Evolutionary conservation across 345 rosid species (phyloP).

Genomic region (Eucalyptus fibrosa): DNA sequence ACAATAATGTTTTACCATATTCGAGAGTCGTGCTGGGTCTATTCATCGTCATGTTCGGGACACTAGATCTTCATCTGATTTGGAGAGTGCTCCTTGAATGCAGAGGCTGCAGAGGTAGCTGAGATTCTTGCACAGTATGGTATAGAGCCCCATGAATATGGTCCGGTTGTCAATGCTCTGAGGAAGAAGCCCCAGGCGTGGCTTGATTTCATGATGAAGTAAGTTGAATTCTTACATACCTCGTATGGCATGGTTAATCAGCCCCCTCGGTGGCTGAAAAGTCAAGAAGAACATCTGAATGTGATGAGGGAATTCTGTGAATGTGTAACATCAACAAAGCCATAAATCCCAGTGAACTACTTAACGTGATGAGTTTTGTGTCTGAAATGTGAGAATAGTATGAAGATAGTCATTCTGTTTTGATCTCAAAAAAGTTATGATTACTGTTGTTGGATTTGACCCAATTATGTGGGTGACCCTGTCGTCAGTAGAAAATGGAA

Average conservation of each 20-base stretch:
- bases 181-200: slow-evolving; percentile 81
- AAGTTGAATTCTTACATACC: not conserved
- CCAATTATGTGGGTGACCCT: not conserved
- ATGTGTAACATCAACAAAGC: not conserved
- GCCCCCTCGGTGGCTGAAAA: not conserved
- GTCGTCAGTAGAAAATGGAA: not conserved
- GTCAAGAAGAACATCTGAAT: not conserved
- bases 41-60: not conserved
- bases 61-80: not conserved
- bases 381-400: not conserved
- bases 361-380: not conserved
- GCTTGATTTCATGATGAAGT: slow-evolving; percentile 99
- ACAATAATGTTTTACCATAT: not conserved
- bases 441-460: not conserved
- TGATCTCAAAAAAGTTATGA: not conserved
- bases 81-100: not conserved
- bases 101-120: slow-evolving; percentile 95
- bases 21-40: not conserved
- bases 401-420: not conserved
- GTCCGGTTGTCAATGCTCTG: slow-evolving; percentile 76
- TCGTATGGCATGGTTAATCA: not conserved
- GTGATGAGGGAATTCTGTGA: not conserved
- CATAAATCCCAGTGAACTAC: not conserved
- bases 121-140: slow-evolving; percentile 79
- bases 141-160: slow-evolving; percentile 68